Base-by-base conservation (phyloP, 306 rosid species). In the Glycine latifolia region DNA sequence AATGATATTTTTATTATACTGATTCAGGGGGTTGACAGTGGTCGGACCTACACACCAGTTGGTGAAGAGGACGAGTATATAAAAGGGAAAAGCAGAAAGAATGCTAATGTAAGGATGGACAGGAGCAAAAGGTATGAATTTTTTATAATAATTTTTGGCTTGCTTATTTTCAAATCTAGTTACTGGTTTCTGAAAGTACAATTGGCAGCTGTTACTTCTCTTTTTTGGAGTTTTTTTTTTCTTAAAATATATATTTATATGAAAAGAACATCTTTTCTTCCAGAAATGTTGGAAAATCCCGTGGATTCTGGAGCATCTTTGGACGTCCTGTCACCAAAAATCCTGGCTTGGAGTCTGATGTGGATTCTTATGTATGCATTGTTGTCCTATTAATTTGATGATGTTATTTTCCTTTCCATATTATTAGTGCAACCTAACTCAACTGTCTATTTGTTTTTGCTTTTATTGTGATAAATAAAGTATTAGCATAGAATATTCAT, bases 221-320 rank as follows among this genome's bases (percentile, higher is more conserved):
- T 4, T 17, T 26, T 47, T 67, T 16, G 15, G 16, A 15, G 31
- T 71, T 49, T 12, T 12, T 0, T 35, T 5, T 20, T 1, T 2
- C 31, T 26, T 26, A 26, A 26, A 26, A 26, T 26, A 26, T 26
- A 68, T 59, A 68, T 66, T 76, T 67, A 68, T 67, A 16, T 50
- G 10, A 31, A 56, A 79, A 10, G 11, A 12, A 16, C 10, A 73
- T 48, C 33, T 79, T 39, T 65, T 55, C 55, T 54, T 80, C 17
- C 89, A 87, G 94, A 82, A 73, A 75, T 84, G 65, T 79, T 58
- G 77, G 81, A 54, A 90, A 91, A 54, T 72, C 90, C 70, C 85
- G 80, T 48, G 87, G 92, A 65, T 85, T 90, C 66, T 91, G 92
- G 98, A 87, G 91, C 86, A 48, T 86, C 86, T 80, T 90, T 72